Percentiles rank a stretch among this genome's conserved stretches.
Conservation (phyloP, 345 rosid genomes). For the Hibiscus tridactylites region DNA sequence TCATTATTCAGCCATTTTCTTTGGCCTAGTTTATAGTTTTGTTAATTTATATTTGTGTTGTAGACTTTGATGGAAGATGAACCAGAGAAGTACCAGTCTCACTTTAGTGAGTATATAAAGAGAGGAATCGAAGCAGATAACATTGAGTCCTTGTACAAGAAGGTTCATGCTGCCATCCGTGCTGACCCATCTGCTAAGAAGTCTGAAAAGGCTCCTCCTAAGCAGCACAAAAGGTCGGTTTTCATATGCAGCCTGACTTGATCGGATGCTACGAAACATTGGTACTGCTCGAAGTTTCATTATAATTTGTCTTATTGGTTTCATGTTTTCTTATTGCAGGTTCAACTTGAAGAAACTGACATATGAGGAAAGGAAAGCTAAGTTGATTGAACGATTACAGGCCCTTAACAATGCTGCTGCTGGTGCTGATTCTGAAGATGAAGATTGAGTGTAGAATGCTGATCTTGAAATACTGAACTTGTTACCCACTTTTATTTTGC, state of each 20-base stretch:
- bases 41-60: not conserved
- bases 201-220: constrained; percentile 40
- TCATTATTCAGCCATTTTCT: not conserved
- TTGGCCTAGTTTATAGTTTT: not conserved
- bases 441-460: constrained; percentile 25
- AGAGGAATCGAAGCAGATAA: constrained; percentile 47
- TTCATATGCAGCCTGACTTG: not conserved
- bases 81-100: constrained; percentile 65
- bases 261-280: not conserved
- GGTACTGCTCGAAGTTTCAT: not conserved
- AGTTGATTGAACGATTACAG: constrained; percentile 60
- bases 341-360: constrained; percentile 51
- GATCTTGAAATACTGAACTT: not conserved
- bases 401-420: constrained; percentile 51
- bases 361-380: constrained; percentile 65
- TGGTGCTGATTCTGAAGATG: constrained; percentile 35
- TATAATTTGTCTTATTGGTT: not conserved
- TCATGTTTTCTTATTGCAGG: not conserved
- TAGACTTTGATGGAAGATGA: constrained; percentile 54
- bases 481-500: not conserved
- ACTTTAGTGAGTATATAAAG: constrained; percentile 56
- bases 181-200: constrained; percentile 52
- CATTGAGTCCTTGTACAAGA: constrained; percentile 54
- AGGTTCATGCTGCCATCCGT: constrained; percentile 68
- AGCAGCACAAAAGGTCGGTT: constrained; percentile 55